A percentile compares a stretch with the other conserved stretches of the same genome.
Conservation (phyloP, 2,329 filamentous ascomycete genomes). For the Penicillium italicum region DNA sequence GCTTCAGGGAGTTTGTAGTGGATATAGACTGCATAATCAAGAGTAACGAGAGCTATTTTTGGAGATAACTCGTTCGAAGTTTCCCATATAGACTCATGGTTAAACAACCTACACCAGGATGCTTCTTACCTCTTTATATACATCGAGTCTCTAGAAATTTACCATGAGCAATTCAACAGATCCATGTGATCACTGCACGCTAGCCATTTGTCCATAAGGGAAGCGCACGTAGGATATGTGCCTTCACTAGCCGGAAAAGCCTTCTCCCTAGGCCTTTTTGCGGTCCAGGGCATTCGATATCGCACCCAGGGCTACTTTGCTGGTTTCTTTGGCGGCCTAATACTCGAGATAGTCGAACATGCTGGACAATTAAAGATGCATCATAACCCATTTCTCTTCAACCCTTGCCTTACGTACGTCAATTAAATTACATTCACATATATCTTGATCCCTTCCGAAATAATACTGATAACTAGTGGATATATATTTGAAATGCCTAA, state of each 20-base stretch:
- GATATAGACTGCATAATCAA: no score
- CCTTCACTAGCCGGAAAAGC: conserved; percentile 14
- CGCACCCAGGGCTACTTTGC: conserved; percentile 12
- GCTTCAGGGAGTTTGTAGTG: neutral
- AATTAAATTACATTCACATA: neutral
- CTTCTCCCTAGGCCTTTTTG: conserved; percentile 12
- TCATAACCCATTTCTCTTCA: neutral
- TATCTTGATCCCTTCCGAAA: neutral
- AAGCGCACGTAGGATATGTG: conserved; percentile 11
- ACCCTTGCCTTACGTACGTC: conserved; percentile 4
- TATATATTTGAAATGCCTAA: neutral
- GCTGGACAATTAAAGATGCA: conserved; percentile 3
- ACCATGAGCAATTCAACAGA: neutral
- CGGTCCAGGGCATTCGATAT: conserved; percentile 6
- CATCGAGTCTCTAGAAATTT: neutral
- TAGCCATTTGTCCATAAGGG: conserved; percentile 10
- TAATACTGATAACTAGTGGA: neutral
- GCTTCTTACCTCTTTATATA: neutral
- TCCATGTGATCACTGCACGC: conserved; percentile 7
- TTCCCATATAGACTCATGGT: neutral
- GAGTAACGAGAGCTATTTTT: neutral
- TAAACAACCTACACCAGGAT: neutral
- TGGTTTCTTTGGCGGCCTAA: neutral
- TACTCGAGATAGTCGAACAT: conserved; percentile 2
- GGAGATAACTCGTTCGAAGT: neutral